These are phyloP conservation scores for Fusarium sp. DNA, from an alignment of 2,329 filamentous ascomycete genomes.

Conservation along the genomic window DNA sequence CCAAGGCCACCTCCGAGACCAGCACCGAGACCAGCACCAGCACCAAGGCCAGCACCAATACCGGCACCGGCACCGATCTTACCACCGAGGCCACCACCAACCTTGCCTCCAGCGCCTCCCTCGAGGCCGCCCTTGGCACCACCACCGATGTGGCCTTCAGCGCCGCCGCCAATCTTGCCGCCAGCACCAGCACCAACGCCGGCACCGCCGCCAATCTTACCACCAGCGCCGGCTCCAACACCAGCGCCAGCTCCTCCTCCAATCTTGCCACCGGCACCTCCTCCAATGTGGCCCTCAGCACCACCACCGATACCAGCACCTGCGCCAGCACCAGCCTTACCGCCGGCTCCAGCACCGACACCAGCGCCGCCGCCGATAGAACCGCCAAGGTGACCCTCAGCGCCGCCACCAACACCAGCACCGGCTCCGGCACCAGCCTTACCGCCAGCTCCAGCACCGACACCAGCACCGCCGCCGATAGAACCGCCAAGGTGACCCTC, in stretches of 20 bases:
- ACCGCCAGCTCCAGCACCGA: background rate
- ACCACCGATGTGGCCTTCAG: background rate
- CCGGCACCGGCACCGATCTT: background rate
- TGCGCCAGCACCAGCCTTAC: no score
- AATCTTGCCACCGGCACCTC: background rate
- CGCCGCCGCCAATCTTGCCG: background rate
- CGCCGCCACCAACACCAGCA: background rate
- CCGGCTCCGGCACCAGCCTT: background rate
- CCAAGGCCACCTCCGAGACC: conserved; percentile 6
- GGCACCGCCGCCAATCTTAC: no score
- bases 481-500: background rate
- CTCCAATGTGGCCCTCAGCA: background rate
- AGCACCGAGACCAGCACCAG: background rate
- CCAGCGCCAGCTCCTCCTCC: background rate
- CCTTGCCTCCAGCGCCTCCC: background rate
- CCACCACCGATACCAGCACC: background rate
- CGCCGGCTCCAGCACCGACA: background rate
- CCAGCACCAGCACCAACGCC: background rate
- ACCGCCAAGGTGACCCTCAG: background rate
- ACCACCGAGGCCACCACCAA: background rate
- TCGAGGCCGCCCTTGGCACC: conserved; percentile 1
- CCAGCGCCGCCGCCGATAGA: background rate
- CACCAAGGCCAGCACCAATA: background rate
- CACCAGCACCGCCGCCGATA: background rate
- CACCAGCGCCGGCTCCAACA: no score